phyloP scores from a whole-genome alignment of 176 grass and related monocot genomes.

The Thinopyrum elongatum region DNA sequence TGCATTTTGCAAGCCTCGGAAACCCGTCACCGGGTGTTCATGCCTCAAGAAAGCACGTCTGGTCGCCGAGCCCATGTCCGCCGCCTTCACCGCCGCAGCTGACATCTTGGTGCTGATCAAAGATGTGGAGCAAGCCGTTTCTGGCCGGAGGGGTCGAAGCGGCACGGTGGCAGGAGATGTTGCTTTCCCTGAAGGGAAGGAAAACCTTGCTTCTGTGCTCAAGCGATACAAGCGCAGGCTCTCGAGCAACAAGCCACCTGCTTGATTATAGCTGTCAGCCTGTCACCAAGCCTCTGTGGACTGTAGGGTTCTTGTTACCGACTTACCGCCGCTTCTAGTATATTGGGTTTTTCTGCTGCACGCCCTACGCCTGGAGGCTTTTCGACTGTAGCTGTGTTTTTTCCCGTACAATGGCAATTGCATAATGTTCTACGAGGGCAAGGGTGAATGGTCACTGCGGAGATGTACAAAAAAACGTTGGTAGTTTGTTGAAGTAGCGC shows the following conservation, averaged over 20 bases:
- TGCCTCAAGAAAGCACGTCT: constrained; percentile 7
- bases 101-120: constrained; percentile 46
- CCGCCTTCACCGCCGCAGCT: constrained; percentile 37
- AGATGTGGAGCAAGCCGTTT: constrained; percentile 54
- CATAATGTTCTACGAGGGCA: not conserved
- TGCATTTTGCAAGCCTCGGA: constrained; percentile 44
- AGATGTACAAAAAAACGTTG: not conserved
- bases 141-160: constrained; percentile 47
- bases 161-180: constrained; percentile 68
- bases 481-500: not conserved
- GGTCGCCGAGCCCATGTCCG: constrained; percentile 1
- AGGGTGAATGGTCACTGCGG: not conserved
- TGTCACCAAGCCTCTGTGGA: not conserved
- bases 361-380: not conserved
- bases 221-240: constrained; percentile 60
- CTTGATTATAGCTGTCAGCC: not conserved
- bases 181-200: constrained; percentile 59
- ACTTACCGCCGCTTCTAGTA: not conserved
- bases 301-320: not conserved
- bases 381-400: not conserved
- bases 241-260: constrained; percentile 38
- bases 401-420: not conserved
- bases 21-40: constrained; percentile 2
- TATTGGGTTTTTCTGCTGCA: constrained; percentile 16
- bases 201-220: constrained; percentile 60